phyloP scores from a whole-genome alignment of 257 asterid species.

The Marsdenia floribunda region DNA sequence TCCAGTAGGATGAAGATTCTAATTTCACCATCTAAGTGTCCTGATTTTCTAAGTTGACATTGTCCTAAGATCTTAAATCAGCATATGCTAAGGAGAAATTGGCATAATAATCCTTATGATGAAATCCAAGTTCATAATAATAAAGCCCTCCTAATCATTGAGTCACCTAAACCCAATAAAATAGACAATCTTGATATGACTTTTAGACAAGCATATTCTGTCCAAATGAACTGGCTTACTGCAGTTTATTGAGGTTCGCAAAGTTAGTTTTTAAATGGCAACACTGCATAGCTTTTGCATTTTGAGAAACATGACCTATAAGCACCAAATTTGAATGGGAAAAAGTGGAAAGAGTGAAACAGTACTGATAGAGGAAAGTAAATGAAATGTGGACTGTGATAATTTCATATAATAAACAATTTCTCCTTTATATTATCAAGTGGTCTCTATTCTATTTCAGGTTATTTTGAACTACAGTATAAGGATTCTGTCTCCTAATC shows the following conservation, averaged over 20 bases:
- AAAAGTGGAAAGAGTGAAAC: neutral
- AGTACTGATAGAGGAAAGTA: neutral
- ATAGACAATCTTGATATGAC: neutral
- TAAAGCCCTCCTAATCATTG: neutral
- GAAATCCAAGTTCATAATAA: neutral
- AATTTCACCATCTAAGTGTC: neutral
- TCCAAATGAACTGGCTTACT: neutral
- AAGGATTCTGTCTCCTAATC: neutral
- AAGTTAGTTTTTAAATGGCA: no score
- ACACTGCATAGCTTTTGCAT: neutral
- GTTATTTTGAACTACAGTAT: neutral
- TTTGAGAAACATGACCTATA: neutral
- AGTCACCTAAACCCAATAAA: neutral
- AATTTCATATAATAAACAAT: neutral
- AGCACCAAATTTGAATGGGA: neutral
- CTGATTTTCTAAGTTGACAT: neutral
- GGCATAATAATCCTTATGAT: neutral
- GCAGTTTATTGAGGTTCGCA: no score
- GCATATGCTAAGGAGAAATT: neutral
- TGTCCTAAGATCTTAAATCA: neutral
- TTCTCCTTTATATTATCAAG: no score
- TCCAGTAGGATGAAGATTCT: neutral
- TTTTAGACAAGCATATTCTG: neutral
- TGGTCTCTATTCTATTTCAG: neutral
- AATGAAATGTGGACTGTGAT: neutral